Evolutionary conservation across 2,329 filamentous ascomycete species (phyloP), one percentile per base, ranked within the genome.

Genomic region (Trichophaea hybrida): DNA sequence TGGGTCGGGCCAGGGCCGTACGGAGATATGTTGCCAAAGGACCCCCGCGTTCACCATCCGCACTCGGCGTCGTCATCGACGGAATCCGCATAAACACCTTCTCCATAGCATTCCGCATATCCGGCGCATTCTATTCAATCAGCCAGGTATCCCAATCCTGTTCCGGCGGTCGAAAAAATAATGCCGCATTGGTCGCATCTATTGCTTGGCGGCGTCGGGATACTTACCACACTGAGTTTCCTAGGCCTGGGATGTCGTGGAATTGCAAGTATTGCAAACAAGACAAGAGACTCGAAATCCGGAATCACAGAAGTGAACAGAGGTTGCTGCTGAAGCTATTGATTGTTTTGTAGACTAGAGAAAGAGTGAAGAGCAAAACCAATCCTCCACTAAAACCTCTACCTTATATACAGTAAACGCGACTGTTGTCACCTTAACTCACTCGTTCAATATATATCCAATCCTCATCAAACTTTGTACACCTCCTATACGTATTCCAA

Each of bases 121-220:
- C 38, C 38, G 10, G 10, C 38, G 15, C 15, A 43, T 15, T 15
- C 38, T 3, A 43, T 12, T 3, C 38, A 12, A 2, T 43, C 38
- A 3, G 38, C 38, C 38, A 43, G 10, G 10, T 15, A 12, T 12
- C 15, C 38, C 38, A 72, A 65, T 72, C 71, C 31, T 61, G 63
- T 52, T 69, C 67, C 7, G 69, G 70, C 3, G 70, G 70, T 56
- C 65, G 65, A 44, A 72, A 67, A 60, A 69, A 72, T 65, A 71
- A 70, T 60, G 69, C 59, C 6, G 69, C 70, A 61, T 72, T 72
- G 60, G 15, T 43, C 38, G 38, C 38, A 43, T 12, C 3, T 12
- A 15, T 1, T 12, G 10, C 10, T 43, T 12, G 38, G 38, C 38
- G 38, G 1, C 24, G 24, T 24, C 24, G 24, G 24, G 24, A 24